Evolutionary conservation across 129 eudicot species (phyloP), one percentile per base, ranked within the genome.

Genomic region (Silybum marianum): DNA sequence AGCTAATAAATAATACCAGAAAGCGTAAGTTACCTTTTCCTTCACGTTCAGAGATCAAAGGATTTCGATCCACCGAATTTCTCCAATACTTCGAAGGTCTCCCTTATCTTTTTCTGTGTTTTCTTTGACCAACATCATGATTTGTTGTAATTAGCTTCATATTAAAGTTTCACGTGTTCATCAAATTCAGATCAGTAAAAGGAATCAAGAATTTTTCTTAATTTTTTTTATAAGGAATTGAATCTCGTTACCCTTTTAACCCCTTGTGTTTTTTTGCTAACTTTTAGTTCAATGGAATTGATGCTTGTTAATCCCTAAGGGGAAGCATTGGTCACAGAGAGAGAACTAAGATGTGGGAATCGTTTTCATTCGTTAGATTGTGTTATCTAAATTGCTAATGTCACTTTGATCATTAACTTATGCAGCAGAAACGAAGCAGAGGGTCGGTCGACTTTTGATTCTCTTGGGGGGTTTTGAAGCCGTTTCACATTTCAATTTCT

Each of bases 321-420:
- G 10, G n/a, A n/a, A n/a, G n/a, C n/a, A n/a, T n/a, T n/a, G n/a
- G n/a, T n/a, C n/a, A n/a, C n/a, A n/a, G n/a, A n/a, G n/a, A n/a
- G 42, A 38, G 42, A 9, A 32, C 38, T 32, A 9, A 51, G 21
- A 51, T 51, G 19, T 51, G 21, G 63, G 66, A 58, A 58, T 18
- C 66, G 6, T 58, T 58, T 58, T 58, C 10, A 21, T 58, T 58
- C 22, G 23, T 58, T 58, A 18, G 66, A 58, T 58, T 58, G 19
- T 7, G 7, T 21, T 21, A 58, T 58, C 9, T 58, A n/a, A 38
- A 25, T 38, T 30, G 71, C 18, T 60, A 75, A 75, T 54, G 2
- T 58, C 28, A 58, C 65, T 67, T 51, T 66, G 74, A 78, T 67
- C 13, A 24, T 78, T 16, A 67, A 67, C 26, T 78, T 39, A 67